Percentiles rank a stretch among this genome's conserved stretches.
Conservation (phyloP, 192 early-diverging fungal genomes). For the Coemansia interrupta region DNA sequence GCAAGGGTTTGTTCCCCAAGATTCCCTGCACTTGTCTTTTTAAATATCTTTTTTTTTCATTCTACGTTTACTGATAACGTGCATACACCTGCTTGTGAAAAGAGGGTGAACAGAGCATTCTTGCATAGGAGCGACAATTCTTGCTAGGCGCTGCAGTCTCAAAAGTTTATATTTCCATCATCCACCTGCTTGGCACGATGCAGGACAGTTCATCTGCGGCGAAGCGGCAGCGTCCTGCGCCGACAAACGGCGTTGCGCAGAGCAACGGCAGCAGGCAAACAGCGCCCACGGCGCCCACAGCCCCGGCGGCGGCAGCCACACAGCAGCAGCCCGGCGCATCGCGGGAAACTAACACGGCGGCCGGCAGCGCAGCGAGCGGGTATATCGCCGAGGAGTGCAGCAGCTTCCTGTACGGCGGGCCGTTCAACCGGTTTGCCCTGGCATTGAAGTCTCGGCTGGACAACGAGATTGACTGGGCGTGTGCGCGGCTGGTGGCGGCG, state of each 20-base stretch:
- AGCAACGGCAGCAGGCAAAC: background rate
- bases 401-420: slow-evolving; percentile 32
- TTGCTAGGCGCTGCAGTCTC: too few relatives aligned
- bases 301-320: slow-evolving; percentile 6
- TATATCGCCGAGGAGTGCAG: slow-evolving; percentile 39
- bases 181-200: background rate
- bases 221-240: slow-evolving; percentile 23
- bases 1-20: too few relatives aligned
- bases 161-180: too few relatives aligned
- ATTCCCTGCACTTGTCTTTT: background rate
- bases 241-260: slow-evolving; percentile 16
- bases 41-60: background rate
- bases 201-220: background rate
- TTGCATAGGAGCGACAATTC: too few relatives aligned
- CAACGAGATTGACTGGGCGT: slow-evolving; percentile 54
- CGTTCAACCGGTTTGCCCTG: slow-evolving; percentile 48
- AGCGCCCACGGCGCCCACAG: background rate
- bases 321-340: background rate
- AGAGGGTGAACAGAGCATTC: too few relatives aligned
- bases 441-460: slow-evolving; percentile 41
- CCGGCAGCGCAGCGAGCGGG: too few relatives aligned
- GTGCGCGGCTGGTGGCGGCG: slow-evolving; percentile 31
- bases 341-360: too few relatives aligned
- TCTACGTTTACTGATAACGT: background rate
- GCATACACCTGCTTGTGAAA: too few relatives aligned